These are phyloP conservation scores for Imleria badia DNA, from an alignment of 768 basidiomycete species.

Conservation along the genomic window DNA sequence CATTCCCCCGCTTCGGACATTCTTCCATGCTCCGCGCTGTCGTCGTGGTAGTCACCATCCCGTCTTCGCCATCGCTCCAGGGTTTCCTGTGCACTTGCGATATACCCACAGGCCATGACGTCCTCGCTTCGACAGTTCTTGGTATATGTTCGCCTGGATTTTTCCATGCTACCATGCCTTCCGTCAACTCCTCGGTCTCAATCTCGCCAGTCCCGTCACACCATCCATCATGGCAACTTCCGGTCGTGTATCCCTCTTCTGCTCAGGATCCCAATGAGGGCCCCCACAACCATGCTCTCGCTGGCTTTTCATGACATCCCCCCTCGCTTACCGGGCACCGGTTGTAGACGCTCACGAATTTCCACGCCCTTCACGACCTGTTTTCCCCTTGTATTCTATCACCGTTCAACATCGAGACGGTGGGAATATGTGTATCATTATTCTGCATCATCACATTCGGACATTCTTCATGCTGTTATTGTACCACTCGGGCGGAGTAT, in stretches of 20 bases:
- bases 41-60: slow-evolving; percentile 17
- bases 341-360: slow-evolving; percentile 25
- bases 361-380: slow-evolving; percentile 28
- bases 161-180: slow-evolving; percentile 24
- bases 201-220: neutral
- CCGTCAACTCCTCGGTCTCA: slow-evolving; percentile 26
- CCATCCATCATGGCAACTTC: slow-evolving; percentile 15
- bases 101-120: slow-evolving; percentile 24
- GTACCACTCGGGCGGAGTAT: slow-evolving; percentile 25
- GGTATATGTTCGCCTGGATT: slow-evolving; percentile 21
- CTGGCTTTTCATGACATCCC: slow-evolving; percentile 8
- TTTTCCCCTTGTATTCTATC: slow-evolving; percentile 30
- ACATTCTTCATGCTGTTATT: slow-evolving; percentile 26
- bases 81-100: slow-evolving; percentile 14
- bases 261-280: slow-evolving; percentile 2
- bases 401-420: slow-evolving; percentile 16
- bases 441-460: slow-evolving; percentile 32
- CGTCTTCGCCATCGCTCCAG: slow-evolving; percentile 7
- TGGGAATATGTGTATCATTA: slow-evolving; percentile 34
- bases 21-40: slow-evolving; percentile 19
- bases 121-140: slow-evolving; percentile 15
- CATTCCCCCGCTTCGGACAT: slow-evolving; percentile 22
- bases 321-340: slow-evolving; percentile 3
- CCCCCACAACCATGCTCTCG: neutral
- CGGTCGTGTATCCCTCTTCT: slow-evolving; percentile 7